Conservation (phyloP, 202 grass and related monocot genomes). For the Digitaria exilis region DNA sequence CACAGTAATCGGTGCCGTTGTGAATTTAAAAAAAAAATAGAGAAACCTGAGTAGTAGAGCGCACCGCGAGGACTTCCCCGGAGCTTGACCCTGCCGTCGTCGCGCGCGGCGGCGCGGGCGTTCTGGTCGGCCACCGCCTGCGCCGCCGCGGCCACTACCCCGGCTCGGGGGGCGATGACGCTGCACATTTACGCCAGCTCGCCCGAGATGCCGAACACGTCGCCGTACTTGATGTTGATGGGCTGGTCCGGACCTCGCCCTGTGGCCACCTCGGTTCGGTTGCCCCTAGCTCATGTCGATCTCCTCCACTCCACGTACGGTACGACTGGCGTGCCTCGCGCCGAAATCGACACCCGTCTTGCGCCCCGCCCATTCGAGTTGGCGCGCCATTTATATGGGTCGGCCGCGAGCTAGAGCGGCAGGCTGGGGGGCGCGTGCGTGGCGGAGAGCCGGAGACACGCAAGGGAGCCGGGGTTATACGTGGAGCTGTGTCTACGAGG, state of each 20-base stretch:
- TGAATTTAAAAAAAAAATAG: not conserved
- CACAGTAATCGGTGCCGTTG: no score
- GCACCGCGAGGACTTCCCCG: slow-evolving; percentile 50
- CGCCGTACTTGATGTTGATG: slow-evolving; percentile 45
- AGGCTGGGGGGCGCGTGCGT: not conserved
- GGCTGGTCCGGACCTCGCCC: slow-evolving; percentile 15
- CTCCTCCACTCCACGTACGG: not conserved
- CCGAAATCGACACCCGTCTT: not conserved
- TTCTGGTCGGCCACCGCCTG: slow-evolving; percentile 47
- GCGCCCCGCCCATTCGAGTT: not conserved
- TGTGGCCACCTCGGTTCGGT: slow-evolving; percentile 24
- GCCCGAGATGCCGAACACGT: slow-evolving; percentile 48
- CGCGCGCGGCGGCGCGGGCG: slow-evolving; percentile 13
- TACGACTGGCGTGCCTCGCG: not conserved
- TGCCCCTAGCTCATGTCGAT: slow-evolving; percentile 54
- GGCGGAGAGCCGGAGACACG: slow-evolving; percentile 19
- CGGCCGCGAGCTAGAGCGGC: not conserved
- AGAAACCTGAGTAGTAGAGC: not conserved
- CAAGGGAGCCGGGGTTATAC: not conserved
- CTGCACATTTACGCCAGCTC: slow-evolving; percentile 21
- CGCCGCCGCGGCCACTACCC: slow-evolving; percentile 30
- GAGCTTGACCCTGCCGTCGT: slow-evolving; percentile 47
- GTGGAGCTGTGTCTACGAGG: slow-evolving; percentile 1
- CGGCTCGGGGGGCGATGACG: slow-evolving; percentile 36
- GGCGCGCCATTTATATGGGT: not conserved